These are phyloP conservation scores for Limnanthes douglasii DNA, from an alignment of 345 rosid species.

Conservation along the genomic window DNA sequence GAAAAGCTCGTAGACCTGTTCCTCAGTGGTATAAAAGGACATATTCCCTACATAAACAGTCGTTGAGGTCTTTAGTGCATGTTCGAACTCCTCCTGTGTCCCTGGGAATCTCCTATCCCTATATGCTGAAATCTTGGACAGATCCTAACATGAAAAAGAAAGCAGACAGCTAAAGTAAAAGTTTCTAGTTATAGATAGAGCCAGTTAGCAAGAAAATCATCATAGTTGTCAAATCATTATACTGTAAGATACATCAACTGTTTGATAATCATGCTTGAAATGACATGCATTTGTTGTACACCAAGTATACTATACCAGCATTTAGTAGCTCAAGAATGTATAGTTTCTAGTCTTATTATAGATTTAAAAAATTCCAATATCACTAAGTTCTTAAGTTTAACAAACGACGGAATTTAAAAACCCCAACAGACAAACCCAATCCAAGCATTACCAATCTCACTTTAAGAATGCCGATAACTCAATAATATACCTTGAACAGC, in stretches of 20 bases:
- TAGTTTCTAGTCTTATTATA: too few relatives aligned
- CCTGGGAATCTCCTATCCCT: constrained; percentile 77
- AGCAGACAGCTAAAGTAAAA: too few relatives aligned
- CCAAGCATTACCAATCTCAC: neutral
- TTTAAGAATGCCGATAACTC: neutral
- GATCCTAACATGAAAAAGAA: constrained; percentile 33
- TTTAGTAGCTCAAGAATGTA: too few relatives aligned
- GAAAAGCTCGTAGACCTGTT: constrained; percentile 95
- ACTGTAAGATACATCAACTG: neutral
- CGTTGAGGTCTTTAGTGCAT: constrained; percentile 43
- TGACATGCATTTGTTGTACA: too few relatives aligned
- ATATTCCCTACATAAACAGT: constrained; percentile 87
- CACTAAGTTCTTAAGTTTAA: too few relatives aligned
- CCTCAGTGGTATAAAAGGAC: constrained; percentile 95
- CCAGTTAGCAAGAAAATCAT: neutral
- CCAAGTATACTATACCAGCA: too few relatives aligned
- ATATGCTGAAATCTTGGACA: constrained; percentile 66
- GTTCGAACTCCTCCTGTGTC: constrained; percentile 79
- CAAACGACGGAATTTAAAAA: neutral
- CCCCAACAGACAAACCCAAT: neutral
- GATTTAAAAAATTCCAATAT: too few relatives aligned
- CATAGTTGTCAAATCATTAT: neutral
- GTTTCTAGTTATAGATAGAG: neutral
- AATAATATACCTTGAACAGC: constrained; percentile 49
- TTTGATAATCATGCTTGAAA: too few relatives aligned